phyloP scores from a whole-genome alignment of 2,329 filamentous ascomycete species.

The Colletotrichum eremochloae region DNA sequence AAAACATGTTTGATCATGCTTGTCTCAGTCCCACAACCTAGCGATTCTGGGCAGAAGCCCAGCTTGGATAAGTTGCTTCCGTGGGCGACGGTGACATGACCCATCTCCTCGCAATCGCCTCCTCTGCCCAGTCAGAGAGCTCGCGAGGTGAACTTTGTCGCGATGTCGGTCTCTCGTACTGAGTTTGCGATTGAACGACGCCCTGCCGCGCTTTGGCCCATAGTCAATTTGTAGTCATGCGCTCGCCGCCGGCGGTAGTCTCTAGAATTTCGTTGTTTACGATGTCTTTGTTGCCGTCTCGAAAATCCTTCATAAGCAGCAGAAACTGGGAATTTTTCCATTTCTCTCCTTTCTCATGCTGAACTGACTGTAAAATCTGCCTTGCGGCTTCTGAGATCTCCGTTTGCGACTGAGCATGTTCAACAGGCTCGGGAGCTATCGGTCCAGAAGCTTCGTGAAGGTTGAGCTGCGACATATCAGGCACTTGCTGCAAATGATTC shows the following conservation, averaged over 20 bases:
- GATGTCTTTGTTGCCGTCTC: conserved; percentile 60
- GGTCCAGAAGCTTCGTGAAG: not conserved
- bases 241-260: conserved; percentile 38
- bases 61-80: not conserved
- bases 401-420: conserved; percentile 16
- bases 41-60: not conserved
- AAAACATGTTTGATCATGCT: not conserved
- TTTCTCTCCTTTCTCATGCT: conserved; percentile 60
- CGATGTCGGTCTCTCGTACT: not conserved
- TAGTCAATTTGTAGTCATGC: conserved; percentile 5
- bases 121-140: conserved; percentile 13
- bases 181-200: too few relatives aligned
- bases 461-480: conserved; percentile 14
- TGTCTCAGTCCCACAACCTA: not conserved
- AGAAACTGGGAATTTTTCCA: conserved; percentile 62
- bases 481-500: not conserved
- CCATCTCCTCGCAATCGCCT: conserved; percentile 6
- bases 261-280: conserved; percentile 57
- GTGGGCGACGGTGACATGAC: not conserved
- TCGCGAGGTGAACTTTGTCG: not conserved
- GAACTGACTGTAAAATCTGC: conserved; percentile 57
- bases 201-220: not conserved
- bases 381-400: conserved; percentile 59
- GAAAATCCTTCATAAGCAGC: conserved; percentile 60
- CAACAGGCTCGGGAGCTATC: not conserved